Conservation (phyloP, 2,329 filamentous ascomycete genomes). For the Lachnellula suecica region DNA sequence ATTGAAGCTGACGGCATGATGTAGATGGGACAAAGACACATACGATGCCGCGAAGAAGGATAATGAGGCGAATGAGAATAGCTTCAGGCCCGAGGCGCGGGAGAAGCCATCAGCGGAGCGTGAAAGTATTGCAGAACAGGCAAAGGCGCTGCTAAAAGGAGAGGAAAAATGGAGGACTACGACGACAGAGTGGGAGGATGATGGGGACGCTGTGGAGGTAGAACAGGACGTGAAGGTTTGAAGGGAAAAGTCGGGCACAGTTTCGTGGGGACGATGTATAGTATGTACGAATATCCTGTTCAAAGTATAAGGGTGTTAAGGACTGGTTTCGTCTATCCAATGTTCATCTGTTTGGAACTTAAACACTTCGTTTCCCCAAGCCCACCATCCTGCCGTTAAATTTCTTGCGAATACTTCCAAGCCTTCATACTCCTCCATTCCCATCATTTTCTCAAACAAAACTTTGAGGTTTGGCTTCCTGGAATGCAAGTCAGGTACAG, state of each 20-base stretch:
- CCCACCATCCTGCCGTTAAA: slow-evolving; percentile 74
- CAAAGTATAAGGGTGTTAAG: slow-evolving; percentile 17
- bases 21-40: slow-evolving; percentile 62
- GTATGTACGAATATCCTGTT: slow-evolving; percentile 20
- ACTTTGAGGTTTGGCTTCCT: slow-evolving; percentile 71
- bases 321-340: slow-evolving; percentile 32
- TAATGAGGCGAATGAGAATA: slow-evolving; percentile 38
- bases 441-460: slow-evolving; percentile 57
- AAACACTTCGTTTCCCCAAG: slow-evolving; percentile 73
- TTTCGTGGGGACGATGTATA: slow-evolving; percentile 14
- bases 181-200: slow-evolving; percentile 44
- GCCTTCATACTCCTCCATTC: slow-evolving; percentile 47
- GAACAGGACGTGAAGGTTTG: slow-evolving; percentile 28
- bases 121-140: slow-evolving; percentile 54
- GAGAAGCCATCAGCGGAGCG: slow-evolving; percentile 36
- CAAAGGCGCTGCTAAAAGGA: slow-evolving; percentile 59
- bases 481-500: slow-evolving; percentile 75
- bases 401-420: slow-evolving; percentile 79
- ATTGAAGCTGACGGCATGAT: slow-evolving; percentile 5
- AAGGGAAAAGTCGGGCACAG: slow-evolving; percentile 12
- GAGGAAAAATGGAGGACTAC: slow-evolving; percentile 56
- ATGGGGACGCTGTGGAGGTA: slow-evolving; percentile 31
- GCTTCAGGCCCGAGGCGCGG: slow-evolving; percentile 28
- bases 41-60: slow-evolving; percentile 52
- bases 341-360: slow-evolving; percentile 62